Conservation (phyloP, 805 yeast species). For the Peterozyma xylosa region DNA sequence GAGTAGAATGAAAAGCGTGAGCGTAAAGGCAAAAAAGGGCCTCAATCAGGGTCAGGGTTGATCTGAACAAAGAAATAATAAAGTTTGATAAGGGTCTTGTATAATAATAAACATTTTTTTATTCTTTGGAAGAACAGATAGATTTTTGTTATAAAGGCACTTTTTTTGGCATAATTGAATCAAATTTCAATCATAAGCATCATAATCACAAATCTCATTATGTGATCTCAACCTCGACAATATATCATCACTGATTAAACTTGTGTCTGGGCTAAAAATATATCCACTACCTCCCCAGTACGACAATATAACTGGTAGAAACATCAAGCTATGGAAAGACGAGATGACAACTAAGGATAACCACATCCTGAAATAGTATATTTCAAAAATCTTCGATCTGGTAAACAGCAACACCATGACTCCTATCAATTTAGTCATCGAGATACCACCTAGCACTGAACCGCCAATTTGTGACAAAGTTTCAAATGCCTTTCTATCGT, state of each 20-base stretch:
- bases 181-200: too few species aligned
- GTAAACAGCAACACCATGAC: slow-evolving; percentile 83
- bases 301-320: slow-evolving; percentile 70
- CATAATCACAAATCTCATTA: too few species aligned
- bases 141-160: too few species aligned
- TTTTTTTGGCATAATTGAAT: too few species aligned
- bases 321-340: slow-evolving; percentile 67
- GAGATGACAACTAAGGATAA: slow-evolving; percentile 69
- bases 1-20: too few species aligned
- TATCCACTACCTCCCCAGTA: slow-evolving; percentile 56
- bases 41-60: too few species aligned
- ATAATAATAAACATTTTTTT: too few species aligned
- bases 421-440: slow-evolving; percentile 84
- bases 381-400: slow-evolving; percentile 77
- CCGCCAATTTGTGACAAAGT: slow-evolving; percentile 81
- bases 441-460: slow-evolving; percentile 84
- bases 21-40: too few species aligned
- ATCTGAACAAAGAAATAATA: too few species aligned
- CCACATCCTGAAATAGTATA: slow-evolving; percentile 96
- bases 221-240: slow-evolving; percentile 10
- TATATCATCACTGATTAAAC: slow-evolving; percentile 16
- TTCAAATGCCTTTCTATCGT: slow-evolving; percentile 32
- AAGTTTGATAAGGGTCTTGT: too few species aligned
- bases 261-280: slow-evolving; percentile 14
- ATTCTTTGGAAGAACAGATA: too few species aligned